These are phyloP conservation scores for Hapsidospora chrysogenum DNA, from an alignment of 495 filamentous ascomycete species.

Conservation along the genomic window DNA sequence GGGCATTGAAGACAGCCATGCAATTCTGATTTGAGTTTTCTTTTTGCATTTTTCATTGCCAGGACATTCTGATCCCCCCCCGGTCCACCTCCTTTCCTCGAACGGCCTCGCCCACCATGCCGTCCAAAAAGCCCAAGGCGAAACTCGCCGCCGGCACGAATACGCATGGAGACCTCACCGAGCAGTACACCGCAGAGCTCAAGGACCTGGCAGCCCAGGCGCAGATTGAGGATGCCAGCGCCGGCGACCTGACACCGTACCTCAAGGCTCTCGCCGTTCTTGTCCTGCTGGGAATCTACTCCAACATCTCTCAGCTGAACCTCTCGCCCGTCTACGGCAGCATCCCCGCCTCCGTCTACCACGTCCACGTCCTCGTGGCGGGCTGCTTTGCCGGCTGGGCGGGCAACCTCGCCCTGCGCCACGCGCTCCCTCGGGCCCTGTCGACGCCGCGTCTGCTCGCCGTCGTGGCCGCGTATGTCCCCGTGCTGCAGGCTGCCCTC, in stretches of 20 bases:
- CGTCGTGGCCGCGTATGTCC: conserved; percentile 56
- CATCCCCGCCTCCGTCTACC: conserved; percentile 55
- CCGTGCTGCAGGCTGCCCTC: conserved; percentile 50
- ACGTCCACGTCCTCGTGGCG: conserved; percentile 44
- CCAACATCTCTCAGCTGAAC: conserved; percentile 54
- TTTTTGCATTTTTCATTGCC: not conserved
- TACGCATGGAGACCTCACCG: not conserved
- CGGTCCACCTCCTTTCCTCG: not conserved
- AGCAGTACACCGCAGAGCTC: conserved; percentile 15
- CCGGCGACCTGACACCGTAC: conserved; percentile 22
- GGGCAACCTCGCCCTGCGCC: conserved; percentile 22
- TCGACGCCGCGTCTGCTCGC: conserved; percentile 61
- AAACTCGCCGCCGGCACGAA: not conserved
- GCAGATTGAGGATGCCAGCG: conserved; percentile 22
- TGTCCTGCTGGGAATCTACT: conserved; percentile 51
- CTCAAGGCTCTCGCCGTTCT: conserved; percentile 29
- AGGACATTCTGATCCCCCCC: too few relatives aligned
- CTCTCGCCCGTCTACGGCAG: conserved; percentile 78
- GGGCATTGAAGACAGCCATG: conserved; percentile 1
- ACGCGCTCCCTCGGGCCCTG: conserved; percentile 20
- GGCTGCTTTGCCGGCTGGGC: conserved; percentile 49
- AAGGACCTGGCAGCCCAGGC: conserved; percentile 31
- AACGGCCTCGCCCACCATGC: not conserved
- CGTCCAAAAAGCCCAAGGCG: not conserved
- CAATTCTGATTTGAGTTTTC: not conserved